These are phyloP conservation scores for Henckelia pumila DNA, from an alignment of 257 asterid genomes.

Conservation along the genomic window DNA sequence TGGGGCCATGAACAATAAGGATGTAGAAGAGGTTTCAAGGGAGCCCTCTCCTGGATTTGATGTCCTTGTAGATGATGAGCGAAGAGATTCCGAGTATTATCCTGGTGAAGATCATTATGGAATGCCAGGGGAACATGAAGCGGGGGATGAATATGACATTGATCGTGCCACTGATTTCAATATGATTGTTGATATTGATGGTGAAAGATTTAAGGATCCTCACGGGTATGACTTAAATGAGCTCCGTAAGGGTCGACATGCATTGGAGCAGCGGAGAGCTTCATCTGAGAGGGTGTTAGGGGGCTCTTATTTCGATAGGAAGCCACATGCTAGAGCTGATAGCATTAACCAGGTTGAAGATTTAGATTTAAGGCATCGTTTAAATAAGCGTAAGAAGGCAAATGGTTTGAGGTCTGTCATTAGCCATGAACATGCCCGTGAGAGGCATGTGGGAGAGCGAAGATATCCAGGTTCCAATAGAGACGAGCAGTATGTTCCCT, in stretches of 20 bases:
- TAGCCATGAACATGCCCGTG: slow-evolving; percentile 53
- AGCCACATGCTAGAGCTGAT: slow-evolving; percentile 44
- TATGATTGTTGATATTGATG: slow-evolving; percentile 42
- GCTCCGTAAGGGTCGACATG: slow-evolving; percentile 44
- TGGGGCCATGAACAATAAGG: slow-evolving; percentile 43
- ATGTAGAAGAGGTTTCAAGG: slow-evolving; percentile 67
- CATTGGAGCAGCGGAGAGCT: slow-evolving; percentile 53
- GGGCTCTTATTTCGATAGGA: slow-evolving; percentile 48
- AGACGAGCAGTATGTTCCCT: slow-evolving; percentile 35
- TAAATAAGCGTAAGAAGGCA: slow-evolving; percentile 54
- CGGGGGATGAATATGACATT: slow-evolving; percentile 44
- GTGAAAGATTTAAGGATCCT: slow-evolving; percentile 49
- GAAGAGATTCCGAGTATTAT: slow-evolving; percentile 68
- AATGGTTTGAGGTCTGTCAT: slow-evolving; percentile 85
- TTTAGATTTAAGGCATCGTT: slow-evolving; percentile 68
- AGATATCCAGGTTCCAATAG: slow-evolving; percentile 41
- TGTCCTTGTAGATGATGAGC: slow-evolving; percentile 84
- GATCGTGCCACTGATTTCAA: slow-evolving; percentile 48
- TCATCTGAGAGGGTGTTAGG: slow-evolving; percentile 52
- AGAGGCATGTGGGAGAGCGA: slow-evolving; percentile 41
- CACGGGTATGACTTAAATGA: slow-evolving; percentile 47
- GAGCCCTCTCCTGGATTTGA: slow-evolving; percentile 96
- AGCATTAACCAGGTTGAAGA: slow-evolving; percentile 45
- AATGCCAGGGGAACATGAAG: slow-evolving; percentile 50
- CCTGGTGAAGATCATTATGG: slow-evolving; percentile 66